Conservation (phyloP, 1,284 basidiomycete genomes). For the Pisolithus thermaeus region DNA sequence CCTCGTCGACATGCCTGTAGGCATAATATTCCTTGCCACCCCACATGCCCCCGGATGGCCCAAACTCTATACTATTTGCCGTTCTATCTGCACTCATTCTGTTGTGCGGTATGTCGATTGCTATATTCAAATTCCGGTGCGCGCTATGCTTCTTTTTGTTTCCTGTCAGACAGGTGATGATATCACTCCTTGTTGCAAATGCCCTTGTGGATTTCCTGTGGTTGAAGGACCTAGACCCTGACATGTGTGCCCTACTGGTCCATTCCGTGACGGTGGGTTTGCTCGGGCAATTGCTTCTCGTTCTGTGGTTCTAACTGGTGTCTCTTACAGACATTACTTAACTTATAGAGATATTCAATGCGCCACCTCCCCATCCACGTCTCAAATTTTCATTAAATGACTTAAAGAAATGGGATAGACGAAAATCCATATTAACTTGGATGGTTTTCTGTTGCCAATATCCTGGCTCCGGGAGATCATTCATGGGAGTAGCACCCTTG, state of each 20-base stretch:
- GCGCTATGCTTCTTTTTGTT: not conserved
- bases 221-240: constrained; percentile 81
- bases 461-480: no score
- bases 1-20: constrained; percentile 69
- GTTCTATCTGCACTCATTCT: constrained; percentile 68
- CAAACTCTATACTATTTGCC: constrained; percentile 60
- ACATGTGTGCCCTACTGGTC: constrained; percentile 90
- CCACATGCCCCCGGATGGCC: constrained; percentile 73
- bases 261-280: constrained; percentile 90
- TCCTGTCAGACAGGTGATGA: constrained; percentile 44
- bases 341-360: constrained; percentile 9
- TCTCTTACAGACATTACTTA: constrained; percentile 30
- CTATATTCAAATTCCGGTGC: not conserved
- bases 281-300: constrained; percentile 82
- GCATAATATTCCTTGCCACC: constrained; percentile 67
- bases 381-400: no score
- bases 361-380: not conserved
- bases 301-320: constrained; percentile 66
- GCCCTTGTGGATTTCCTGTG: constrained; percentile 76
- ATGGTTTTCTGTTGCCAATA: no score
- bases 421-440: no score
- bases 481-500: no score
- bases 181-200: constrained; percentile 68
- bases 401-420: no score
- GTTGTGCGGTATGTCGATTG: constrained; percentile 56